Evolutionary conservation across 2,329 filamentous ascomycete species (phyloP), one percentile per base, ranked within the genome.

Genomic region (Penicillium sp.): DNA sequence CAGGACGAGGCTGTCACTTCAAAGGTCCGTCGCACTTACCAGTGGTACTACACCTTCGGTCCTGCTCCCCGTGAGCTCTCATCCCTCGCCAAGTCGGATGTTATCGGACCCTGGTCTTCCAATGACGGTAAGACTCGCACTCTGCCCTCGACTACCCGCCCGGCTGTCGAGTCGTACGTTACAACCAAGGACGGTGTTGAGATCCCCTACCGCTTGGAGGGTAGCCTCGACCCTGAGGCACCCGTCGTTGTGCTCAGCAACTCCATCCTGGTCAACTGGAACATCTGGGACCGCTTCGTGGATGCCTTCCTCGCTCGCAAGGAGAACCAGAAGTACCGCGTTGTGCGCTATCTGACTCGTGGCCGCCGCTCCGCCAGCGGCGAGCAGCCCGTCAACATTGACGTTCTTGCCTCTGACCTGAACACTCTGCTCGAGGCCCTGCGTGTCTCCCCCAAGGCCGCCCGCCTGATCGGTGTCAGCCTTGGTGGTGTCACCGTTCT

Each of bases 211-310:
- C 83, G 86, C 14, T 82, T 96, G 2, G 90, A 95, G 72, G 91
- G 91, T 54, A 89, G 84, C 61, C 67, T 84, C 0, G 81, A 87
- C 31, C 84, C 87, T 0, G 70, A 82, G 21, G 89, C 90, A 0
- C 91, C 91, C 0, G 83, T 89, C 0, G 80, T 96, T 11, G 86
- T 91, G 21, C 88, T 93, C 64, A 83, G 82, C 74, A 96, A 96
- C 79, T 93, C 89, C 1, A 87, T 96, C 49, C 83, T 96, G 8
- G 90, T 90, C 2, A 86, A 88, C 48, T 82, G 88, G 62, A 81
- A 84, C 71, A 95, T 96, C 83, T 96, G 91, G 91, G 89, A 95
- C 65, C 80, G 81, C 1, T 85, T 96, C 57, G 77, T 95, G 1
- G 76, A 78, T 1, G 76, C 84, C n/a, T 82, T 95, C 63, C 71